phyloP scores from a whole-genome alignment of 108 stramenopile genomes.

The Epithemia pelagica region DNA sequence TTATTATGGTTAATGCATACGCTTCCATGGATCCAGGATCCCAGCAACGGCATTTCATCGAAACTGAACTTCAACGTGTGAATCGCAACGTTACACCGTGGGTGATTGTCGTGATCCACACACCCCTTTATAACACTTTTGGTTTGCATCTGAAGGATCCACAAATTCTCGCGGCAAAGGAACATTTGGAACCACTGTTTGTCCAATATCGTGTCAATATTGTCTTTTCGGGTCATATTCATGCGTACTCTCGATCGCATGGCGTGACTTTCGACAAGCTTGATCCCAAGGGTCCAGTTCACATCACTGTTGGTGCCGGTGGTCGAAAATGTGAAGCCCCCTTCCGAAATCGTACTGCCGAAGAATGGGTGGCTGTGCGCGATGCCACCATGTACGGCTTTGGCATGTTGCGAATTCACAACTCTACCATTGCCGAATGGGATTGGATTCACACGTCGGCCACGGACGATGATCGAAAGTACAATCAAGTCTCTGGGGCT shows the following conservation, averaged over 20 bases:
- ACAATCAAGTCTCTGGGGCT: conserved; percentile 21
- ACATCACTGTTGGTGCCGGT: conserved; percentile 91
- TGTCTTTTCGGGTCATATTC: conserved; percentile 86
- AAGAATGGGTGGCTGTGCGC: conserved; percentile 77
- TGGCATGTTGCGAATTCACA: conserved; percentile 61
- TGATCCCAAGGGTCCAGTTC: conserved; percentile 53
- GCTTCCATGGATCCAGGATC: conserved; percentile 58
- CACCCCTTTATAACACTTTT: conserved; percentile 81
- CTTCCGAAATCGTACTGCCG: conserved; percentile 46
- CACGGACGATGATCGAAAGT: conserved; percentile 22
- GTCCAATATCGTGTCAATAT: conserved; percentile 77
- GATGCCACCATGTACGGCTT: conserved; percentile 84
- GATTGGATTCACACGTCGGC: conserved; percentile 40
- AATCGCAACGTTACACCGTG: conserved; percentile 75
- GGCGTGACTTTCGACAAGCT: conserved; percentile 42
- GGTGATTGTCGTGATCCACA: conserved; percentile 73
- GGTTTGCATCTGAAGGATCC: conserved; percentile 50
- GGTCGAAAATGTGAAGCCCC: conserved; percentile 81
- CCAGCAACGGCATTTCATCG: conserved; percentile 71
- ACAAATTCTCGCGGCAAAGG: conserved; percentile 51
- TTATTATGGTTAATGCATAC: conserved; percentile 71
- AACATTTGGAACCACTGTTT: conserved; percentile 78
- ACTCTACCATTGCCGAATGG: conserved; percentile 69
- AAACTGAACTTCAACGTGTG: conserved; percentile 47
- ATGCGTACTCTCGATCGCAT: conserved; percentile 80